Base-by-base conservation (phyloP, 345 rosid species). In the Arabis hirsuta region DNA sequence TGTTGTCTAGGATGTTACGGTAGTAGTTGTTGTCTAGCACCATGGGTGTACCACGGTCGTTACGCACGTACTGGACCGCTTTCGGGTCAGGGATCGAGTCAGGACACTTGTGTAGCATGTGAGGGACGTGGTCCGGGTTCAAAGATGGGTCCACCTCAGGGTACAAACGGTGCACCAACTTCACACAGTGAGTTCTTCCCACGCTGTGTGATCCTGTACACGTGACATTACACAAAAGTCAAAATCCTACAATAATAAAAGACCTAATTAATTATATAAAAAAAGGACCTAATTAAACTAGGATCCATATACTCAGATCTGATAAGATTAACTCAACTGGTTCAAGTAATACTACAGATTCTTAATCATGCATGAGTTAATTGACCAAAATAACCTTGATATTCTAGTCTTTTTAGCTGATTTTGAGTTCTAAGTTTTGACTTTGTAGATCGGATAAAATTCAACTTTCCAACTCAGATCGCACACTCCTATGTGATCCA, bases 21-120 rank as follows among this genome's bases (percentile, higher is more conserved):
- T 94, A 94, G 82, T 91, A 91, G 77, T 94, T 91, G 90, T 94
- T 94, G 83, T 94, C 98, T 29, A 94, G 78, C 0, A 81, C 60
- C 98, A 93, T 93, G 53, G 97, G 98, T 0, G 98, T 93, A 19
- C 98, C 97, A 1, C 96, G 81, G 85, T 94, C 98, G 39, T 94
- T 94, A 72, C 98, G 86, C 76, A 94, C 98, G 55, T 94, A 94
- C 72, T 94, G 96, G 11, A 91, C 98, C 0, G 96, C 96, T 72
- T 94, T 94, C 0, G 97, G 97, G 77, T 94, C 97, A 9, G 95
- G 98, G 80, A 94, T 89, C n/a, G 92, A 71, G 58, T 94, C 95
- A 1, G 98, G 98, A 63, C 98, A 94, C 77, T 91, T 91, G 79
- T 90, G 82, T 46, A 94, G 89, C 98, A 94, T 90, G 86, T 94